Percentiles rank a stretch among this genome's conserved stretches.
Evolutionary conservation across 2,329 filamentous ascomycete species (phyloP).

Genomic region (Trichoderma guizhouense): DNA sequence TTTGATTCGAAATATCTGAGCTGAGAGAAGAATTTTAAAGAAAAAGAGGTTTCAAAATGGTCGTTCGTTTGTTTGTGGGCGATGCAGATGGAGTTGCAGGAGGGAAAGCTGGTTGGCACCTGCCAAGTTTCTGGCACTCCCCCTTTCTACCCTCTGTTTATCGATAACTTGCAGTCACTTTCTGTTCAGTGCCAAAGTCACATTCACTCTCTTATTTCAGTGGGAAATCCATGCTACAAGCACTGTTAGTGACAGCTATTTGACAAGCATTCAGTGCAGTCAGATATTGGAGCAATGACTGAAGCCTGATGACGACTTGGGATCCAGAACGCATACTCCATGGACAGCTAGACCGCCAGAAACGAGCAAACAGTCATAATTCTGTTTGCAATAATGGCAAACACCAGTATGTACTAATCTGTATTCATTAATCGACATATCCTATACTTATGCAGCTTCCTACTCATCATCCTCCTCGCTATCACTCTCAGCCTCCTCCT

Average conservation of each 20-base stretch:
- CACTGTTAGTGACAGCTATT: not conserved
- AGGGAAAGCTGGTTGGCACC: no score
- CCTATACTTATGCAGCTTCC: not conserved
- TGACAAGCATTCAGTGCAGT: not conserved
- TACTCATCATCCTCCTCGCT: constrained; percentile 30
- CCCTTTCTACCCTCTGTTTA: no score
- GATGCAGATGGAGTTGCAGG: no score
- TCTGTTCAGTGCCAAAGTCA: no score
- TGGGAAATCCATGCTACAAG: no score
- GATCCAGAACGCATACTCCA: not conserved
- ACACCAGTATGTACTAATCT: not conserved
- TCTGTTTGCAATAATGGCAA: not conserved
- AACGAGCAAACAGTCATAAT: not conserved
- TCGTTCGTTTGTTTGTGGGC: no score
- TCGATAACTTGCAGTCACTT: no score
- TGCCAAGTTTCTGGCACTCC: no score
- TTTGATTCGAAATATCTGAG: no score
- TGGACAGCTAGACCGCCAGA: not conserved
- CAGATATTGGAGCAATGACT: not conserved
- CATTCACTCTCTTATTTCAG: no score
- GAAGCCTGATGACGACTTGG: not conserved
- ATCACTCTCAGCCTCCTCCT: constrained; percentile 40
- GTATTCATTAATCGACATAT: not conserved
- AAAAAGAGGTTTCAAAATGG: no score
- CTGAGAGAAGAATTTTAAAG: no score